Conservation (phyloP, 768 basidiomycete species). For the Calocybe gangraenosa region DNA sequence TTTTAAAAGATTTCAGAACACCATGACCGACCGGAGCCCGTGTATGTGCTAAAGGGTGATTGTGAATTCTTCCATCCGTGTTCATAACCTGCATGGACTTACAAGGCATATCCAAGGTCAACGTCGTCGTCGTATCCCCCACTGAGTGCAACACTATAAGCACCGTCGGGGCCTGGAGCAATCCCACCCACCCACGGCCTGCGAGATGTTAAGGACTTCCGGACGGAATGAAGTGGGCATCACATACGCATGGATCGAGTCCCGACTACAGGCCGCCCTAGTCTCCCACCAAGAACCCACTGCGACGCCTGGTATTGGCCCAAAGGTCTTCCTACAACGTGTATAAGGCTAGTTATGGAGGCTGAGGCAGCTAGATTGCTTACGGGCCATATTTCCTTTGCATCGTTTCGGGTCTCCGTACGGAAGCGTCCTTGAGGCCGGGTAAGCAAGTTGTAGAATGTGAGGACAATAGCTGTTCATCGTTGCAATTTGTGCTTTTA, state of each 20-base stretch:
- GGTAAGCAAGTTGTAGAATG: slow-evolving; percentile 34
- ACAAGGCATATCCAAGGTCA: slow-evolving; percentile 81
- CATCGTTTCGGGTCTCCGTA: slow-evolving; percentile 30
- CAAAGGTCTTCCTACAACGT: slow-evolving; percentile 63
- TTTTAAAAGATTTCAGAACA: not conserved
- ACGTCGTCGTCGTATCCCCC: slow-evolving; percentile 89
- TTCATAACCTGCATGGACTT: slow-evolving; percentile 26
- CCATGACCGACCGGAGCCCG: slow-evolving; percentile 58
- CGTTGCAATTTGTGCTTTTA: slow-evolving; percentile 51
- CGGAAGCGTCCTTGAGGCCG: slow-evolving; percentile 33
- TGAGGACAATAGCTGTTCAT: slow-evolving; percentile 33
- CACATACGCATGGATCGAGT: slow-evolving; percentile 82
- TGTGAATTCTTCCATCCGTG: not conserved
- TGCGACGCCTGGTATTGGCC: slow-evolving; percentile 71
- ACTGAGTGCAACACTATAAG: slow-evolving; percentile 82
- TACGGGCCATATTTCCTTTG: slow-evolving; percentile 49
- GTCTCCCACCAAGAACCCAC: slow-evolving; percentile 85
- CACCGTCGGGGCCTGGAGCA: slow-evolving; percentile 58
- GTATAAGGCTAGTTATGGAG: not conserved
- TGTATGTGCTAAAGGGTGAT: slow-evolving; percentile 56
- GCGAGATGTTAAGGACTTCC: slow-evolving; percentile 5
- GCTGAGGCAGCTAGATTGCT: slow-evolving; percentile 18
- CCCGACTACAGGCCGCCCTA: slow-evolving; percentile 64
- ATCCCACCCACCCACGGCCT: slow-evolving; percentile 89
- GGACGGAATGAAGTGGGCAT: not conserved